phyloP scores from a whole-genome alignment of 2,329 filamentous ascomycete genomes.

The Meredithiella fracta region DNA sequence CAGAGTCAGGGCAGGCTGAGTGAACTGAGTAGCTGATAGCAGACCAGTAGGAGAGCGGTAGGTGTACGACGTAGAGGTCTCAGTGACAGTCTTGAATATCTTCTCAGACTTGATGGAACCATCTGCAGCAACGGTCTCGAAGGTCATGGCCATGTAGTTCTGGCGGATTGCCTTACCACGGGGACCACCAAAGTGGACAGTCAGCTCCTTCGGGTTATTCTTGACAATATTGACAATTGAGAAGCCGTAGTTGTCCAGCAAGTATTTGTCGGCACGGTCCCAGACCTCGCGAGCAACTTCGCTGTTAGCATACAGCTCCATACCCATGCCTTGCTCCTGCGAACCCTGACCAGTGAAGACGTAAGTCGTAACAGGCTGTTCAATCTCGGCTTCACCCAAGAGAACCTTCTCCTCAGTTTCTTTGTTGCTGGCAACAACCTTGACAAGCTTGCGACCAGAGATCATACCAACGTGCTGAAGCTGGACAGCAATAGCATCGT shows the following conservation, averaged over 20 bases:
- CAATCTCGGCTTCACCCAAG: conserved; percentile 87
- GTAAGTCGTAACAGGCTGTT: conserved; percentile 91
- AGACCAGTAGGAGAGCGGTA: conserved; percentile 90
- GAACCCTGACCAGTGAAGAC: conserved; percentile 97
- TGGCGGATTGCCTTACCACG: conserved; percentile 93
- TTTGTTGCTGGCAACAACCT: conserved; percentile 89
- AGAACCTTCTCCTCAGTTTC: conserved; percentile 95
- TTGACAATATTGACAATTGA: conserved; percentile 97
- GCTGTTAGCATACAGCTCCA: conserved; percentile 93
- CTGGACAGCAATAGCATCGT: conserved; percentile 88
- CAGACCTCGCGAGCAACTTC: conserved; percentile 91
- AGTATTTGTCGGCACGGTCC: conserved; percentile 94
- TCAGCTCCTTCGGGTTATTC: conserved; percentile 98
- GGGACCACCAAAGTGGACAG: conserved; percentile 92
- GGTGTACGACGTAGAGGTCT: conserved; percentile 87
- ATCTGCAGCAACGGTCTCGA: conserved; percentile 89
- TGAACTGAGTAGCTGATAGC: conserved; percentile 94
- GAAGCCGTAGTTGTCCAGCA: conserved; percentile 97
- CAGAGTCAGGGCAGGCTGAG: conserved; percentile 85
- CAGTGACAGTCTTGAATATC: conserved; percentile 96
- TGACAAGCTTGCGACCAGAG: conserved; percentile 96
- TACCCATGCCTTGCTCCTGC: conserved; percentile 98
- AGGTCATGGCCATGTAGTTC: conserved; percentile 99
- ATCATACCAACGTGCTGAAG: conserved; percentile 97
- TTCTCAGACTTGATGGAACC: conserved; percentile 94